A percentile compares a stretch with the other conserved stretches of the same genome.
Evolutionary conservation across 352 stramenopile genomes (phyloP).

Genomic region (Globisporangium middletonii): DNA sequence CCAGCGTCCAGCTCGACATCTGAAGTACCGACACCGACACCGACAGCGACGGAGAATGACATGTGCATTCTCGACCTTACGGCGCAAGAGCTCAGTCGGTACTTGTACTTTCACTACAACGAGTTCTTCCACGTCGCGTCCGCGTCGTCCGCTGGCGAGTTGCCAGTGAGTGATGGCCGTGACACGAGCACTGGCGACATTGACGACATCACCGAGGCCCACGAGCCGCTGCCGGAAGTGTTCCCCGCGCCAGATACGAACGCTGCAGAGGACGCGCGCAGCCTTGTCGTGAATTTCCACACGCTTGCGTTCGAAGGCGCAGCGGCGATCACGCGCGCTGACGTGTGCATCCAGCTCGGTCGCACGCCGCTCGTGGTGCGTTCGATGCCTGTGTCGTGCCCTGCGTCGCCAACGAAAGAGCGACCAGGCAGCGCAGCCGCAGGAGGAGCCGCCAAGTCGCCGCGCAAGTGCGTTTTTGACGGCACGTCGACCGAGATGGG

Average conservation of each 20-base stretch:
- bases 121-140: slow-evolving; percentile 47
- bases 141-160: slow-evolving; percentile 2
- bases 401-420: slow-evolving; percentile 17
- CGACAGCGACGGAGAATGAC: slow-evolving; percentile 45
- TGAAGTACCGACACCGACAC: background rate
- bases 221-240: slow-evolving; percentile 5
- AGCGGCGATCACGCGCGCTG: slow-evolving; percentile 11
- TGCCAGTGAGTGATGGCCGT: background rate
- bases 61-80: slow-evolving; percentile 60
- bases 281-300: slow-evolving; percentile 14
- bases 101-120: slow-evolving; percentile 73
- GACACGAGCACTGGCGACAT: background rate
- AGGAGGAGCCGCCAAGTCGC: background rate
- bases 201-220: background rate
- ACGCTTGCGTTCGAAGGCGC: slow-evolving; percentile 6
- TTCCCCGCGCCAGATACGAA: slow-evolving; percentile 15
- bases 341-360: slow-evolving; percentile 25
- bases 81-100: slow-evolving; percentile 55
- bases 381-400: slow-evolving; percentile 9
- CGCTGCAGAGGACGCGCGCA: slow-evolving; percentile 11
- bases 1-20: slow-evolving; percentile 9
- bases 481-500: slow-evolving; percentile 9
- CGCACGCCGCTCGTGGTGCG: slow-evolving; percentile 17
- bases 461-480: slow-evolving; percentile 8
- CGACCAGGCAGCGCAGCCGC: slow-evolving; percentile 1